Percentiles rank a stretch among this genome's conserved stretches.
phyloP scores from a whole-genome alignment of 257 asterid genomes.

The Primulina eburnea region DNA sequence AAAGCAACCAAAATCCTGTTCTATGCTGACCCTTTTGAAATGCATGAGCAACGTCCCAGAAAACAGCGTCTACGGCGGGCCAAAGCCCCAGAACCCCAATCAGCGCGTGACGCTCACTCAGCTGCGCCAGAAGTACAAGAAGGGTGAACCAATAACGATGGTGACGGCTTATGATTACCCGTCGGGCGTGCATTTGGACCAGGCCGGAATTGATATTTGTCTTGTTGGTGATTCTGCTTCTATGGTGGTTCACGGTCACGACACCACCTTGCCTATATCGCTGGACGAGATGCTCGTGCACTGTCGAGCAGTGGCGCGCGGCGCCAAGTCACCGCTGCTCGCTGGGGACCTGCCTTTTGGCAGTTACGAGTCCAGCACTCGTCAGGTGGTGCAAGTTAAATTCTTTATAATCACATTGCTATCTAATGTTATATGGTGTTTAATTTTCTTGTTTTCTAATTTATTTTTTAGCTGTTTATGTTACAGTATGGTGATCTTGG shows the following conservation, averaged over 20 bases:
- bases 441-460: not conserved
- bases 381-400: constrained; percentile 45
- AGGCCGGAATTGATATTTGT: constrained; percentile 80
- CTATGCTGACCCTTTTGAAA: constrained; percentile 16
- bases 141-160: constrained; percentile 72
- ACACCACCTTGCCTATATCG: constrained; percentile 86
- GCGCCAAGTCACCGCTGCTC: constrained; percentile 79
- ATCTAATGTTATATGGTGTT: not conserved
- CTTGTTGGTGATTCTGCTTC: constrained; percentile 96
- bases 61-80: constrained; percentile 81
- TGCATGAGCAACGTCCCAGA: constrained; percentile 74
- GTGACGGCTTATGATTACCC: constrained; percentile 95
- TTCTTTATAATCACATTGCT: not conserved
- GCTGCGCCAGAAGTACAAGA: constrained; percentile 68
- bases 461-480: not conserved
- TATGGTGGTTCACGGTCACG: constrained; percentile 98
- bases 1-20: constrained; percentile 9
- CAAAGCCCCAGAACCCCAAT: constrained; percentile 65
- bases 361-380: constrained; percentile 69
- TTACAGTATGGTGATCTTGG: not conserved
- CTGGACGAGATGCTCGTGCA: constrained; percentile 93
- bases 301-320: constrained; percentile 88
- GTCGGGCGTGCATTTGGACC: constrained; percentile 75
- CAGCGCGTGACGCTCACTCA: constrained; percentile 66
- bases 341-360: constrained; percentile 93